These are phyloP conservation scores for Exophiala sp. DNA, from an alignment of 2,329 filamentous ascomycete genomes.

Conservation along the genomic window DNA sequence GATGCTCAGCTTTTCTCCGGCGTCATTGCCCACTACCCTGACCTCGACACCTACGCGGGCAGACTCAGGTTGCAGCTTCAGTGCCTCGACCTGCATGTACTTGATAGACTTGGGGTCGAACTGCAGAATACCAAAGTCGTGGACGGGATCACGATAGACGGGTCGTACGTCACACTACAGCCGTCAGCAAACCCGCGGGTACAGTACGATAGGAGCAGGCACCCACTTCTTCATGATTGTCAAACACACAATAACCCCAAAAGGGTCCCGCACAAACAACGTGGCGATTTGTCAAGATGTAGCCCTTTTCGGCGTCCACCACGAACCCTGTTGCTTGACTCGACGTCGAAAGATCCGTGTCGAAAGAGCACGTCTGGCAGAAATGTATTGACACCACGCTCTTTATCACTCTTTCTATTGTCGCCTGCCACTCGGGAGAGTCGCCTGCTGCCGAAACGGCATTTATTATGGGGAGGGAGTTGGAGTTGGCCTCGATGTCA, in stretches of 20 bases:
- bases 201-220: constrained; percentile 2
- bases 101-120: constrained; percentile 96
- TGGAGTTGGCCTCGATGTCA: constrained; percentile 42
- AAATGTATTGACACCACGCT: constrained; percentile 99
- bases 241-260: constrained; percentile 97
- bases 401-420: constrained; percentile 86
- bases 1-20: constrained; percentile 96
- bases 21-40: constrained; percentile 95
- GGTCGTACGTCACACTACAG: constrained; percentile 81
- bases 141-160: constrained; percentile 94
- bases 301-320: constrained; percentile 86
- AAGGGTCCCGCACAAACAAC: constrained; percentile 94
- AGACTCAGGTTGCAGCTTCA: constrained; percentile 76
- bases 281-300: constrained; percentile 83
- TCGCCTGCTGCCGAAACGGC: constrained; percentile 50
- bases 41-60: constrained; percentile 89
- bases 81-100: constrained; percentile 83
- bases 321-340: constrained; percentile 98
- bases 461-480: constrained; percentile 42
- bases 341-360: constrained; percentile 88
- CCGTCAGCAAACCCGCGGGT: constrained; percentile 14
- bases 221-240: constrained; percentile 80
- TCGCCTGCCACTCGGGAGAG: constrained; percentile 87
- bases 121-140: constrained; percentile 94
- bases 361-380: constrained; percentile 95